Conservation (phyloP, 352 stramenopile genomes). For the Pythium guiyangense region DNA sequence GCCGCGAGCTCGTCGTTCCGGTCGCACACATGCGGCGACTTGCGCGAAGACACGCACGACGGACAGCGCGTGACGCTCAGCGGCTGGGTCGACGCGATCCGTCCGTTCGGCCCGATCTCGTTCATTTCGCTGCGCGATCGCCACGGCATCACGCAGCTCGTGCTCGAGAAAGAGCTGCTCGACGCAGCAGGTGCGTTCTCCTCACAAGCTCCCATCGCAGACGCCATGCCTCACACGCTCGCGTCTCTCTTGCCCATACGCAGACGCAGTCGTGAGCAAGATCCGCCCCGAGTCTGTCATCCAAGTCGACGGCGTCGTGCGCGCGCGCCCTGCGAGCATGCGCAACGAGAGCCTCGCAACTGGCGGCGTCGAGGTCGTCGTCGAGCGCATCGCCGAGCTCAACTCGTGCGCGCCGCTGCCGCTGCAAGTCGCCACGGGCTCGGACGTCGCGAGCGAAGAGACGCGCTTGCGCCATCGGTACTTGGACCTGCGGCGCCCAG, state of each 20-base stretch:
- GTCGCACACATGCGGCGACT: slow-evolving; percentile 71
- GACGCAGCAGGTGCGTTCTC: slow-evolving; percentile 23
- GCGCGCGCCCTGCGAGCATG: slow-evolving; percentile 52
- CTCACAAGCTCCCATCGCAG: background rate
- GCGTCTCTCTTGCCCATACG: too few relatives aligned
- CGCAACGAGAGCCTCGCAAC: slow-evolving; percentile 69
- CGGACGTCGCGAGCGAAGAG: slow-evolving; percentile 60
- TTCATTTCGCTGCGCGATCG: slow-evolving; percentile 83
- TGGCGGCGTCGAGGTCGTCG: slow-evolving; percentile 66
- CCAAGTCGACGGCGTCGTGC: slow-evolving; percentile 59
- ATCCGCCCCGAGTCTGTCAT: slow-evolving; percentile 70
- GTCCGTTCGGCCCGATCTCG: slow-evolving; percentile 68
- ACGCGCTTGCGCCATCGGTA: slow-evolving; percentile 76
- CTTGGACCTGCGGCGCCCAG: slow-evolving; percentile 68
- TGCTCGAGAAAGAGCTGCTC: slow-evolving; percentile 62
- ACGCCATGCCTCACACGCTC: background rate
- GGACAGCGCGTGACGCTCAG: slow-evolving; percentile 62
- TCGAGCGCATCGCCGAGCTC: slow-evolving; percentile 53
- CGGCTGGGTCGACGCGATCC: slow-evolving; percentile 79
- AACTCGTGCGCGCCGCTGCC: slow-evolving; percentile 57
- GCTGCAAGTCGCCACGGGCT: slow-evolving; percentile 58
- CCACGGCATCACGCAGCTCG: slow-evolving; percentile 75
- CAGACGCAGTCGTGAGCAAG: slow-evolving; percentile 38
- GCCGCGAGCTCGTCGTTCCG: slow-evolving; percentile 34
- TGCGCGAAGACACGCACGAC: slow-evolving; percentile 36